Base-by-base conservation (phyloP, 2,329 filamentous ascomycete species). In the Helotiales sp. region DNA sequence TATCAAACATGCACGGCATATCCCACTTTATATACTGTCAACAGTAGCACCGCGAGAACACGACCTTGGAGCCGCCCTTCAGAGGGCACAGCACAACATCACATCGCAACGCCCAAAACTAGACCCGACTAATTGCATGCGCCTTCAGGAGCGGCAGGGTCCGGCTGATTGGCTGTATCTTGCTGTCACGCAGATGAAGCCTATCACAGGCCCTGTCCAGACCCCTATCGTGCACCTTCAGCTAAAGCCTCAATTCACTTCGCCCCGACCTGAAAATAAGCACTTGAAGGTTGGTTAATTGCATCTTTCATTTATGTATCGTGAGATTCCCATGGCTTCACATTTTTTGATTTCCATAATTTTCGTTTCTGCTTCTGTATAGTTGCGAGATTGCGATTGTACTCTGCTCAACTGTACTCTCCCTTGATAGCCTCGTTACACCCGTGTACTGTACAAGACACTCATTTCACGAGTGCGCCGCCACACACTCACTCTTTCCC, bases 191-290 rank as follows among this genome's bases (percentile, higher is more conserved):
- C 37, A 20, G 37, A 49, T 40, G 20, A 34, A 54, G 47, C 60
- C 60, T 62, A 62, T 62, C 47, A 62, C 30, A 37, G 22, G 26
- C 30, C 60, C 47, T 62, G 60, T 62, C 47, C 32, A 30, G 26
- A 52, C 60, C 60, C 45, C 60, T 62, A 52, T 62, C 60, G 22
- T 24, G 15, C 32, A 37, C 43, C 24, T 50, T 61, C 30, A 50
- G 59, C 43, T 60, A 61, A 62, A 62, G 47, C 47, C 47, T 62
- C 60, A 40, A 34, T 37, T 24, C 15, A 52, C 60, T 43, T 62
- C 60, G 60, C 60, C 47, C 22, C 60, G 47, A 37, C 30, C 47
- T 54, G 43, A 54, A 54, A 62, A 43, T 62, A 62, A 62, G 60
- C 60, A 62, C 47, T 37, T 57, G 54, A 37, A 26, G 30, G 30